Conservation (phyloP, 306 rosid species). For the Quercus ilex region DNA sequence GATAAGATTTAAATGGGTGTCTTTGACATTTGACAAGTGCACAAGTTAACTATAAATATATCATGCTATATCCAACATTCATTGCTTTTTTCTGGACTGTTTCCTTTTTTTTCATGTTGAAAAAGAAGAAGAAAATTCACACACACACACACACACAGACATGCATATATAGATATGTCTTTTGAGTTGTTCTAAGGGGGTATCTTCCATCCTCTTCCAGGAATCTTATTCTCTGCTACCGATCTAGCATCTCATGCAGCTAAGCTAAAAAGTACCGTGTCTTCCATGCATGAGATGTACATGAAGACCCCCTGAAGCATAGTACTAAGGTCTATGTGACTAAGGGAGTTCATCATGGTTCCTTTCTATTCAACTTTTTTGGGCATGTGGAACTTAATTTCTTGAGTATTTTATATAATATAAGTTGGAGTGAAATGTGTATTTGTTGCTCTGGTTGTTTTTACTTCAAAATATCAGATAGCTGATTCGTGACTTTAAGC, state of each 20-base stretch:
- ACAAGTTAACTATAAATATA: background rate
- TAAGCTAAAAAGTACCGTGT: background rate
- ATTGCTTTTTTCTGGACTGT: background rate
- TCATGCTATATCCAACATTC: background rate
- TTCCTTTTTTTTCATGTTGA: background rate
- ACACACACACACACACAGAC: too few species aligned
- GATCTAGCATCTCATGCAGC: conserved; percentile 22
- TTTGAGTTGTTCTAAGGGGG: background rate
- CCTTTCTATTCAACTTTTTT: background rate
- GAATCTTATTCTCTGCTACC: conserved; percentile 11
- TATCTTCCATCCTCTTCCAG: background rate
- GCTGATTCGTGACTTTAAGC: background rate
- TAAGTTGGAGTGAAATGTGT: background rate
- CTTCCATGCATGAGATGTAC: background rate
- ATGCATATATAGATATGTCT: background rate
- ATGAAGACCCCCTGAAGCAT: background rate
- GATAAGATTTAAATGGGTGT: background rate
- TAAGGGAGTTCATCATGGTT: background rate
- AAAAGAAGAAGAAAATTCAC: background rate
- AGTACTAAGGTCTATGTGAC: background rate
- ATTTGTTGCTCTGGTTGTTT: background rate
- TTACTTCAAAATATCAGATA: background rate
- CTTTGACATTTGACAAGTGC: background rate
- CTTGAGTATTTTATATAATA: background rate
- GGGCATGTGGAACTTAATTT: background rate